These are phyloP conservation scores for Trichoderma arundinaceum DNA, from an alignment of 2,329 filamentous ascomycete species.

Conservation along the genomic window DNA sequence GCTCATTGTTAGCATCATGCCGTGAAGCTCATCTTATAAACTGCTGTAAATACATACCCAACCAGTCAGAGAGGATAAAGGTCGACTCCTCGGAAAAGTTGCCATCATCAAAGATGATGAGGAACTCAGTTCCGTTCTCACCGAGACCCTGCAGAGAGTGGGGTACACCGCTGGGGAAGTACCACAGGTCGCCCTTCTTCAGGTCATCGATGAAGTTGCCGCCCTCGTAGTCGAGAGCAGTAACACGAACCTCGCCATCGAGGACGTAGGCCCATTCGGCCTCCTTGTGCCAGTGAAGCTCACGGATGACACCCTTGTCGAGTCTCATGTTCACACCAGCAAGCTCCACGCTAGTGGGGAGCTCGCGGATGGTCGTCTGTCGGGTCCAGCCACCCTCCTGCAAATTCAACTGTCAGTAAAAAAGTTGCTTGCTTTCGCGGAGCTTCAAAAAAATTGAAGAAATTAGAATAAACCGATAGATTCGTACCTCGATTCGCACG, in stretches of 20 bases:
- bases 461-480: not conserved
- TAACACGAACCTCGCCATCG: slow-evolving; percentile 72
- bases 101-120: slow-evolving; percentile 57
- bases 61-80: slow-evolving; percentile 75
- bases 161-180: slow-evolving; percentile 77
- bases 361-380: slow-evolving; percentile 71
- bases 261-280: slow-evolving; percentile 80
- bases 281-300: slow-evolving; percentile 82
- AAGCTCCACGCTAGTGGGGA: slow-evolving; percentile 70
- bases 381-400: slow-evolving; percentile 79
- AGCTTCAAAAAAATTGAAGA: not conserved
- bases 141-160: slow-evolving; percentile 77
- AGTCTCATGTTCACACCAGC: slow-evolving; percentile 81
- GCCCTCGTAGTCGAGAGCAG: slow-evolving; percentile 75
- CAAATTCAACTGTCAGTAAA: not conserved
- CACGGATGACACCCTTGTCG: slow-evolving; percentile 72
- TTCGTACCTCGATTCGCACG: slow-evolving; percentile 63
- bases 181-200: slow-evolving; percentile 78
- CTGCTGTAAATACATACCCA: slow-evolving; percentile 53
- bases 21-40: not conserved
- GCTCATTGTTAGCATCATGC: slow-evolving; percentile 5
- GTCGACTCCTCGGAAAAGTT: slow-evolving; percentile 67
- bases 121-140: slow-evolving; percentile 61
- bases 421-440: not conserved
- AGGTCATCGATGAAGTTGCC: slow-evolving; percentile 79